phyloP scores from a whole-genome alignment of 2,329 filamentous ascomycete species.

The Fusarium sp. region DNA sequence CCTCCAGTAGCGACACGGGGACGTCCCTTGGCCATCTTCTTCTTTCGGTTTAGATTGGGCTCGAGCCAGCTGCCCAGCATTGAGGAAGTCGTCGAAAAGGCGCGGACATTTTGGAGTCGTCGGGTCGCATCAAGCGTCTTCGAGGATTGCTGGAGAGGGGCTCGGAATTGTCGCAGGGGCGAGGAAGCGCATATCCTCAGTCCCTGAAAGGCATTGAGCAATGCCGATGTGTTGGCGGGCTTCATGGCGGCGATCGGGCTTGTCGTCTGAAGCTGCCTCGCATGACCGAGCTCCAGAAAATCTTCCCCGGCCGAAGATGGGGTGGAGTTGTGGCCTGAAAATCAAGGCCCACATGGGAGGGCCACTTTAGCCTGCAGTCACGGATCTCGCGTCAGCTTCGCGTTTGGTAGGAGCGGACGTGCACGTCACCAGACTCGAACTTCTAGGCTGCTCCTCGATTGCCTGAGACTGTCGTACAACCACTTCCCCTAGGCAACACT shows the following conservation, averaged over 20 bases:
- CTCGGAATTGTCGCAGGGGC: slow-evolving; percentile 54
- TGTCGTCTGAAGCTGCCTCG: slow-evolving; percentile 39
- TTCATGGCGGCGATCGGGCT: slow-evolving; percentile 57
- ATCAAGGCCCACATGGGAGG: slow-evolving; percentile 22
- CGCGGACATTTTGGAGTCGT: slow-evolving; percentile 63
- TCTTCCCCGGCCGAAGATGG: slow-evolving; percentile 38
- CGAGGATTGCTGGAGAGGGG: slow-evolving; percentile 47
- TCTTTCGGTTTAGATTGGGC: slow-evolving; percentile 80
- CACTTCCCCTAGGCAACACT: slow-evolving; percentile 39
- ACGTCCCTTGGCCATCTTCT: slow-evolving; percentile 91
- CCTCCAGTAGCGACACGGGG: slow-evolving; percentile 91
- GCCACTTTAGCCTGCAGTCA: slow-evolving; percentile 53
- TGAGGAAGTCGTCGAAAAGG: slow-evolving; percentile 78
- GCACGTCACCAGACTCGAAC: slow-evolving; percentile 49
- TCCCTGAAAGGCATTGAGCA: slow-evolving; percentile 64
- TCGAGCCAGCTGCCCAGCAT: slow-evolving; percentile 81
- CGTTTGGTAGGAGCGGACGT: slow-evolving; percentile 48
- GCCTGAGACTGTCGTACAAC: slow-evolving; percentile 34
- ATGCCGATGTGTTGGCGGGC: slow-evolving; percentile 56
- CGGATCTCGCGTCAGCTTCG: slow-evolving; percentile 60
- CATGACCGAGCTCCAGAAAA: slow-evolving; percentile 50
- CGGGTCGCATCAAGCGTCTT: slow-evolving; percentile 46
- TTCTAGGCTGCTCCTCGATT: slow-evolving; percentile 46
- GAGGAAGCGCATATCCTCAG: slow-evolving; percentile 59
- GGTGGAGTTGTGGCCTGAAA: slow-evolving; percentile 33